Evolutionary conservation across 2,329 filamentous ascomycete species (phyloP), one percentile per base, ranked within the genome.

Genomic region (Calonectria multiphialidica): DNA sequence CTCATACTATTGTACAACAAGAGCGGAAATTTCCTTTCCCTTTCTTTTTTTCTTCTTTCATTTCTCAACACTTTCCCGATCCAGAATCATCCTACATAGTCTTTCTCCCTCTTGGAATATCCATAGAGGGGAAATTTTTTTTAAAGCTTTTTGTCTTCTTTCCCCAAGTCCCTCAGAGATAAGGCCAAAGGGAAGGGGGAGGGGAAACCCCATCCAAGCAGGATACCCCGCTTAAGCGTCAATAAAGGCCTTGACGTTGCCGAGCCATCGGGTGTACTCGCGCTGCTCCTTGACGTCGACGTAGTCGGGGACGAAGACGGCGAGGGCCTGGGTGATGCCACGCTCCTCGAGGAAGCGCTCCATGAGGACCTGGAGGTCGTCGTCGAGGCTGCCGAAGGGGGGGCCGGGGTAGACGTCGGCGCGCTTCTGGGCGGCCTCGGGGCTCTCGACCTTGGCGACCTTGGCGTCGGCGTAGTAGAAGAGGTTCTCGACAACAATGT

Each of bases 261-360:
- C 90, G 84, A 99, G 88, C 97, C 97, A 99, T 77, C 90, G 87
- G 74, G 97, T 87, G 85, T 99, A 99, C 90, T 99, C 97, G 87
- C 92, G 94, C 91, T 98, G 96, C 91, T 99, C 97, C 93, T 99
- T 99, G 86, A 94, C 91, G 83, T 98, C 95, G 81, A 98, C 96
- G 87, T 98, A 99, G 84, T 98, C 96, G 44, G 96, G 95, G 53
- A 98, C 93, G 85, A 98, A 98, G 77, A 96, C 87, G 66, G 96
- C 96, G 79, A 99, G 90, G 71, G 93, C 91, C 79, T 93, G 92
- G 81, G 96, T 95, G 85, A 99, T 91, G 76, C 96, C 97, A 79
- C 97, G 92, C 90, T 98, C 97, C 85, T 98, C 95, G 75, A 99
- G 90, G 87, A 96, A 99, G 79, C 93, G 92, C 90, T 98, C 96